Base-by-base conservation (phyloP, 2,329 filamentous ascomycete genomes). In the Trichoderma atroviride region DNA sequence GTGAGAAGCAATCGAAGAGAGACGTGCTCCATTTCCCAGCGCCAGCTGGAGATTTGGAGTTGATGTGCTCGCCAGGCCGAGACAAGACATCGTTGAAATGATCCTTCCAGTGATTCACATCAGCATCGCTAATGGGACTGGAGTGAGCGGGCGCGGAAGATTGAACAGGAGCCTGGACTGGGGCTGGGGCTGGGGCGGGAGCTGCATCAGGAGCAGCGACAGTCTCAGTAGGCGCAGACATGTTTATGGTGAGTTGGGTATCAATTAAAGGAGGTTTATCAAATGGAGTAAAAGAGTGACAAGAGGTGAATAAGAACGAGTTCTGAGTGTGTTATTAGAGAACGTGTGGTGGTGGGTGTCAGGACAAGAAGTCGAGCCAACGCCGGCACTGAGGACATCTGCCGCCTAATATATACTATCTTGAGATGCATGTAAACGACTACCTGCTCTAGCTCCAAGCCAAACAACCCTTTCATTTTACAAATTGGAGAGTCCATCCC, bases 1-100 rank as follows among this genome's bases (percentile, higher is more conserved):
- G 83, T 70, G 71, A 78, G 75, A 81, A 82, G 79, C 82, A 85
- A 69, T 78, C 79, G 57, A 83, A 84, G 74, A 85, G 80, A 63
- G 77, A 72, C 56, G 75, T 75, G 70, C 73, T 73, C 83, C 83
- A 85, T 11, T 79, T 69, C 73, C 79, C 76, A 0, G 82, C 71
- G 29, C 72, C 73, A 27, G 75, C 77, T 14, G 81, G 76, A 1
- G 83, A 83, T 69, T 76, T 77, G 71, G 81, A 81, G 74, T 83
- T 81, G 77, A 84, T 66, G 69, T 80, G 78, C 69, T 83, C 82
- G 68, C 77, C 74, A 5, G 83, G 80, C 22, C 79, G 78, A 61
- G 81, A 79, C 57, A 83, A 76, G 61, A 83, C 79, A 13, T 80
- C 77, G 74, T 84, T 84, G 76, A 83, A 76, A 19, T 79, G 78